Conservation (phyloP, 108 stramenopile genomes). For the Chaetoceros muelleri region DNA sequence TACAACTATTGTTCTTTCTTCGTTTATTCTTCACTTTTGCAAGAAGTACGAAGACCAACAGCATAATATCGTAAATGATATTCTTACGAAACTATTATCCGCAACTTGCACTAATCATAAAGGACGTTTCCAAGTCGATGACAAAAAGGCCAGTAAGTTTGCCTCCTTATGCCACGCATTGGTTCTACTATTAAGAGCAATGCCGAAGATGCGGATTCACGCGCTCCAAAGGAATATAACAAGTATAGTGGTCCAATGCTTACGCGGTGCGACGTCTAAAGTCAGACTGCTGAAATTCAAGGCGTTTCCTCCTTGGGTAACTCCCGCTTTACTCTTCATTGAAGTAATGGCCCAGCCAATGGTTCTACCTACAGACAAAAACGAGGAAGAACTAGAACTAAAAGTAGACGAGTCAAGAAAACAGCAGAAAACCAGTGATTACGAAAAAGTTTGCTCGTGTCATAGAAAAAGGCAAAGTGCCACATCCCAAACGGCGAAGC, state of each 20-base stretch:
- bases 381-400: slow-evolving; percentile 3
- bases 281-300: slow-evolving; percentile 12
- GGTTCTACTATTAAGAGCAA: slow-evolving; percentile 53
- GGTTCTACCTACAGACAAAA: slow-evolving; percentile 33
- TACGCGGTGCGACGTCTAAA: slow-evolving; percentile 20
- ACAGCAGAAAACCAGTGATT: slow-evolving; percentile 26
- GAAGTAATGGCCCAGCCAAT: slow-evolving; percentile 77
- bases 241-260: slow-evolving; percentile 28
- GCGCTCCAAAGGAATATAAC: slow-evolving; percentile 49
- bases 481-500: slow-evolving; percentile 24
- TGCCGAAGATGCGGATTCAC: slow-evolving; percentile 43
- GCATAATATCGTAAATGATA: slow-evolving; percentile 20
- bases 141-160: slow-evolving; percentile 25
- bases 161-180: slow-evolving; percentile 49
- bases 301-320: slow-evolving; percentile 62
- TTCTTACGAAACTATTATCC: slow-evolving; percentile 29
- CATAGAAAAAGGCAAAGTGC: slow-evolving; percentile 35
- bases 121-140: slow-evolving; percentile 25
- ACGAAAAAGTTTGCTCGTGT: slow-evolving; percentile 31
- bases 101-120: background rate
- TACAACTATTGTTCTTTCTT: slow-evolving; percentile 49
- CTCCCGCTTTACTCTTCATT: slow-evolving; percentile 44
- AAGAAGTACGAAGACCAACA: slow-evolving; percentile 32
- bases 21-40: slow-evolving; percentile 61
- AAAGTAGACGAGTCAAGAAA: slow-evolving; percentile 18